These are phyloP conservation scores for Globisporangium uncinulatum DNA, from an alignment of 352 stramenopile genomes.

Conservation along the genomic window DNA sequence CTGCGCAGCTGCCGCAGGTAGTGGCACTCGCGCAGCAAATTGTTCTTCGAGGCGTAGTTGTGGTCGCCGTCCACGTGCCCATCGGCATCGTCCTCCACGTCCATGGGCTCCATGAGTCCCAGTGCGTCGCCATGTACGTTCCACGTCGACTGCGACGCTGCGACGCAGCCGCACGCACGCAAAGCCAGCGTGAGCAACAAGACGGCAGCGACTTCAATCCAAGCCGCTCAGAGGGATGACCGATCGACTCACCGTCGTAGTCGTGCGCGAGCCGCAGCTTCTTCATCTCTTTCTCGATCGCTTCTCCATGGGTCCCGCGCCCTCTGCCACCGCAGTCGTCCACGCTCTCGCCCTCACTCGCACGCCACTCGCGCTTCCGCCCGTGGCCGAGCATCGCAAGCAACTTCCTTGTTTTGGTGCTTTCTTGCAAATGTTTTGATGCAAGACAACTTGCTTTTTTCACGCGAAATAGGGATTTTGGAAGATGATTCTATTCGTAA, in stretches of 20 bases:
- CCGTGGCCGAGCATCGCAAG: not conserved
- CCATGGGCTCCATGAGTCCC: slow-evolving; percentile 4
- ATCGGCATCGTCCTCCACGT: slow-evolving; percentile 18
- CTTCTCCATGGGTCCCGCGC: slow-evolving; percentile 19
- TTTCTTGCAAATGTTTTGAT: too few relatives aligned
- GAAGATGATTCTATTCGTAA: too few relatives aligned
- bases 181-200: not conserved
- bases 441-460: too few relatives aligned
- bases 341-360: slow-evolving; percentile 5
- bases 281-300: slow-evolving; percentile 72
- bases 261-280: slow-evolving; percentile 64
- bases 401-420: too few relatives aligned
- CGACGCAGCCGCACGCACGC: not conserved
- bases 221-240: not conserved
- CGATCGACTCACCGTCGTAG: slow-evolving; percentile 25
- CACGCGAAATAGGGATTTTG: too few relatives aligned
- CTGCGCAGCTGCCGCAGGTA: slow-evolving; percentile 68
- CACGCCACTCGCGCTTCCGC: slow-evolving; percentile 36
- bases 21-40: slow-evolving; percentile 64
- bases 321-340: not conserved
- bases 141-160: slow-evolving; percentile 10
- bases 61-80: slow-evolving; percentile 17
- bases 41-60: slow-evolving; percentile 49
- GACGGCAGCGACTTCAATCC: too few relatives aligned
- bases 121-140: not conserved